Percentiles rank a stretch among this genome's conserved stretches.
Evolutionary conservation across 108 stramenopile genomes (phyloP).

Genomic region (Asterionellopsis glacialis): DNA sequence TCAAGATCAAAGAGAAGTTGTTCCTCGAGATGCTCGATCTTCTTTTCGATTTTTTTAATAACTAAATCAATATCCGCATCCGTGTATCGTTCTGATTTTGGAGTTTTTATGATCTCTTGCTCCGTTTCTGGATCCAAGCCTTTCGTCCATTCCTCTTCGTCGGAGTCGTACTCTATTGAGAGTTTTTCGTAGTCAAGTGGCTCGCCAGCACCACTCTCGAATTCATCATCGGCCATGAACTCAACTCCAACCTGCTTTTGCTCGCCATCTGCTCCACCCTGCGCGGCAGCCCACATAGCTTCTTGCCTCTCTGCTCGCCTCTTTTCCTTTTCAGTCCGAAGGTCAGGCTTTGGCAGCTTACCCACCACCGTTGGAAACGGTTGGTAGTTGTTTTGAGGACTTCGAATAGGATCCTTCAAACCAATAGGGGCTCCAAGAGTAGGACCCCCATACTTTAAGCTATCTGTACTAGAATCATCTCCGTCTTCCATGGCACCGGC

Average conservation of each 20-base stretch:
- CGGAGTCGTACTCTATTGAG: constrained; percentile 20
- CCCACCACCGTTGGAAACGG: constrained; percentile 62
- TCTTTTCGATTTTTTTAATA: constrained; percentile 49
- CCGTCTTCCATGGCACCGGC: constrained; percentile 12
- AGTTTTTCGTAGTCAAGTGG: constrained; percentile 48
- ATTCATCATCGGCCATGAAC: constrained; percentile 1
- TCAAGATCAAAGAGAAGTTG: constrained; percentile 7
- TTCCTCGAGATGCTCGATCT: constrained; percentile 28
- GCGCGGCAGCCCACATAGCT: constrained; percentile 63
- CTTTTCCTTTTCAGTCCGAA: constrained; percentile 77
- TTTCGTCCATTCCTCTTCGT: constrained; percentile 73
- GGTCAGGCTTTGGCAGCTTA: constrained; percentile 58
- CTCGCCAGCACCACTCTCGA: constrained; percentile 43
- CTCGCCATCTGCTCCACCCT: constrained; percentile 38
- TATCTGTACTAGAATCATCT: constrained; percentile 3
- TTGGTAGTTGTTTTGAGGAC: constrained; percentile 26
- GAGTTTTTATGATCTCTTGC: constrained; percentile 30
- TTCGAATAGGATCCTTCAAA: constrained; percentile 56
- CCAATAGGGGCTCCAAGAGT: constrained; percentile 66
- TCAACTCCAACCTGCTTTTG: constrained; percentile 23
- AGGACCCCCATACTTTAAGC: constrained; percentile 31
- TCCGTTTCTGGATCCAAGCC: constrained; percentile 52
- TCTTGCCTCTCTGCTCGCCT: constrained; percentile 78
- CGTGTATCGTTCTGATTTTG: constrained; percentile 32
- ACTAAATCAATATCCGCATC: constrained; percentile 78